Base-by-base conservation (phyloP, 1,284 basidiomycete species). In the Testicularia cyperi region DNA sequence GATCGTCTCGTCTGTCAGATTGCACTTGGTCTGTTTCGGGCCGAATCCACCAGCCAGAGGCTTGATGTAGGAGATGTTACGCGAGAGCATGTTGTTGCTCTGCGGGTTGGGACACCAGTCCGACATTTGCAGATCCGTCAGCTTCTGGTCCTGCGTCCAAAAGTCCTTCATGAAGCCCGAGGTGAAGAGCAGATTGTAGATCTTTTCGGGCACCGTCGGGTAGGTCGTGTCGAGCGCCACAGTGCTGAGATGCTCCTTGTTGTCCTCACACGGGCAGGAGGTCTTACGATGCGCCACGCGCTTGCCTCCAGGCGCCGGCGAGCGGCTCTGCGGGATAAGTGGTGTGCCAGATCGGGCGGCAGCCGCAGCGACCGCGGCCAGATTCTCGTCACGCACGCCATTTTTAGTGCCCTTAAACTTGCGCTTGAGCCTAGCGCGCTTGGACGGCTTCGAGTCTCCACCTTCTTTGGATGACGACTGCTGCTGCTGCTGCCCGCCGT, bases 121-220 rank as follows among this genome's bases (percentile, higher is more conserved):
- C 4, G 60, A 61, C 8, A 75, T 60, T 19, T 74, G 55, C 25
- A 74, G 45, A 28, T 75, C 74, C 35, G 82, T 79, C n/a, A 98
- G 81, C 73, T 90, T 92, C 78, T 97, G 92, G 61, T 90, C 84
- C 12, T 86, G 83, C 19, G 82, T 81, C 85, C 94, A 85, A 77
- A 98, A 99, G 24, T 88, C 86, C 77, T 92, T 92, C 75, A 92
- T 88, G 80, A 97, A 99, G 22, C 87, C 91, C 77, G 89, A 92
- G 40, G 90, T 86, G 77, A 97, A 97, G 80, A 98, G 89, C 65
- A 99, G 80, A 72, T 92, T 92, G 79, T 96, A 90, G 35, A 97
- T 88, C 80, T 89, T 88, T 70, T 96, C 92, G 1, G 92, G 92
- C 0, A 90, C 87, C 21, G 89, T 89, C 9, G 91, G 90, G 41